These are phyloP conservation scores for Jaenimonas drosophilae DNA, from an alignment of 208 protist species.

Conservation along the genomic window DNA sequence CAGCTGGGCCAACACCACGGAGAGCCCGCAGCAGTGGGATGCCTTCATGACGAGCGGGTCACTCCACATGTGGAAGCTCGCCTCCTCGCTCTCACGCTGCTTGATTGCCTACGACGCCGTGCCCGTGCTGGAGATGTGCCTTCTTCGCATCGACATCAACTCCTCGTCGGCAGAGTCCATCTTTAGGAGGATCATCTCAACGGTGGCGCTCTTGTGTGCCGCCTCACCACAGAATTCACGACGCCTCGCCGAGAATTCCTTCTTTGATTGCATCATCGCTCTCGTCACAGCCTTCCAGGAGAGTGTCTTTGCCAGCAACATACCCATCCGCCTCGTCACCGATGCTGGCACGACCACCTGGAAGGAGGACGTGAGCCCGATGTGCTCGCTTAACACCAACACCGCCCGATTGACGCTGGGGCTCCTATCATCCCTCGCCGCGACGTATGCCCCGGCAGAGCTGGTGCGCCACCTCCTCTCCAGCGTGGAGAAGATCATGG, in stretches of 20 bases:
- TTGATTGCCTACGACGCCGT: slow-evolving; percentile 19
- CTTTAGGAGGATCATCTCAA: slow-evolving; percentile 46
- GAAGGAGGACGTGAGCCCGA: slow-evolving; percentile 11
- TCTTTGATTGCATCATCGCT: slow-evolving; percentile 48
- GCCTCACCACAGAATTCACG: slow-evolving; percentile 58
- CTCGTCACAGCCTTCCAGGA: slow-evolving; percentile 35
- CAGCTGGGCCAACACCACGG: too few species aligned
- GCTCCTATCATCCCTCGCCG: slow-evolving; percentile 46
- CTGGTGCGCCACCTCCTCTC: slow-evolving; percentile 30
- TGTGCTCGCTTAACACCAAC: slow-evolving; percentile 35
- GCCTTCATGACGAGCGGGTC: slow-evolving; percentile 39
- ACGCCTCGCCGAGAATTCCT: slow-evolving; percentile 24
- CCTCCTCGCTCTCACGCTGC: slow-evolving; percentile 50
- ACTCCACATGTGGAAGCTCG: slow-evolving; percentile 36
- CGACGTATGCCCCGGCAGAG: slow-evolving; percentile 25
- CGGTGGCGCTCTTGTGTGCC: slow-evolving; percentile 52
- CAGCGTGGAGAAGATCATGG: slow-evolving; percentile 38
- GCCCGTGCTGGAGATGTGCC: slow-evolving; percentile 25
- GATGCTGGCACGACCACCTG: background rate
- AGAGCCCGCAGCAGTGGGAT: slow-evolving; percentile 57
- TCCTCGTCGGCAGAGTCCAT: slow-evolving; percentile 41
- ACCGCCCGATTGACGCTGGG: slow-evolving; percentile 54
- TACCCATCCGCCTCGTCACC: slow-evolving; percentile 1
- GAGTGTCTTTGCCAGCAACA: slow-evolving; percentile 41
- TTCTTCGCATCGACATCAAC: slow-evolving; percentile 44